A percentile compares a stretch with the other conserved stretches of the same genome.
Conservation (phyloP, 202 grass and related monocot species). For the Panicum hallii region DNA sequence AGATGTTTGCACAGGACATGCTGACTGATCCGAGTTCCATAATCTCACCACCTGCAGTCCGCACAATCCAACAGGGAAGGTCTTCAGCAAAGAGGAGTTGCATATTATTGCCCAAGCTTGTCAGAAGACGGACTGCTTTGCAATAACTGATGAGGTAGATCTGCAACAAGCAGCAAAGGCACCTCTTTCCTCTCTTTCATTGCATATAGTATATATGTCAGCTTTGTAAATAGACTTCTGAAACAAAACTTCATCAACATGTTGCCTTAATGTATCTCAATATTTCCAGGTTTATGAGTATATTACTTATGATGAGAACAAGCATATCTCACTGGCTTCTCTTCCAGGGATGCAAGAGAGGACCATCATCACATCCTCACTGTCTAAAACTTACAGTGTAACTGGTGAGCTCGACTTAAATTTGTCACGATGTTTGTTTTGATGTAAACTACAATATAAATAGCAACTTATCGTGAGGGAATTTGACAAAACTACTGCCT, state of each 20-base stretch:
- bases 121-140: slow-evolving; percentile 78
- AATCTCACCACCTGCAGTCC: slow-evolving; percentile 62
- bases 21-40: neutral
- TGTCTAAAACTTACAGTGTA: slow-evolving; percentile 89
- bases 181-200: neutral
- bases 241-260: slow-evolving; percentile 18
- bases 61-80: slow-evolving; percentile 95
- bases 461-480: neutral
- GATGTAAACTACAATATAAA: neutral
- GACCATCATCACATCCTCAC: slow-evolving; percentile 88
- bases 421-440: neutral
- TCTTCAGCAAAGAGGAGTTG: slow-evolving; percentile 80
- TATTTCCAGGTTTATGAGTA: slow-evolving; percentile 89
- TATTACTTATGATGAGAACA: slow-evolving; percentile 79
- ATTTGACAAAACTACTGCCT: neutral
- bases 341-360: slow-evolving; percentile 89
- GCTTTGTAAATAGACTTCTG: neutral
- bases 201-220: slow-evolving; percentile 8
- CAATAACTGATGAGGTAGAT: slow-evolving; percentile 94
- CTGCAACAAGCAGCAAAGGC: neutral
- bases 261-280: slow-evolving; percentile 17
- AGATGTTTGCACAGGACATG: neutral
- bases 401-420: slow-evolving; percentile 41
- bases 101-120: slow-evolving; percentile 75
- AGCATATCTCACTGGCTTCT: slow-evolving; percentile 85